Evolutionary conservation across 768 basidiomycete species (phyloP), one percentile per base, ranked within the genome.

Genomic region (Lentinula guzmanii): DNA sequence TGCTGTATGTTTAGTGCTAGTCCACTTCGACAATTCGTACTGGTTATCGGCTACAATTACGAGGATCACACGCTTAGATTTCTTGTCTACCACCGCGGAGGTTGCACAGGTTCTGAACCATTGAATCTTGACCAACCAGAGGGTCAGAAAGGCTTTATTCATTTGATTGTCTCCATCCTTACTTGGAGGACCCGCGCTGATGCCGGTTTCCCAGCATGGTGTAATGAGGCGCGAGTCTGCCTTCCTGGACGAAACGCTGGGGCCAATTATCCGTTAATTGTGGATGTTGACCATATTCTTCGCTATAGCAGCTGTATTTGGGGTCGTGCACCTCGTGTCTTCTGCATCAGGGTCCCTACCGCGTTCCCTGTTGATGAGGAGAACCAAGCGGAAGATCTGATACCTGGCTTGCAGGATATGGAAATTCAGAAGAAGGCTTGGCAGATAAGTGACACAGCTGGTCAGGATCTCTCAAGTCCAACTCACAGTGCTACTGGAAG

Each of bases 121-220:
- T 28, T 33, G 24, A 8, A 52, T 13, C 51, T 52, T 31, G 51
- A 52, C 28, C 16, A n/a, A 16, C 8, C 7, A 8, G 21, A 4
- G 0, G 61, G 54, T 31, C 61, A 57, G 11, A 9, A 37, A 31
- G 60, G 48, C 4, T 42, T 61, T 16, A 43, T 63, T 4, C 55
- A 52, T 0, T 4, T 66, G 8, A 5, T 64, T 15, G 46, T 65
- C 24, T 51, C 66, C 21, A 18, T 67, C 8, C 51, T 64, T 2
- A 37, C 55, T 11, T 65, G 66, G 64, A 16, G 43, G 3, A 55
- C 46, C 1, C 55, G 58, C 10, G 51, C 35, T 5, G 48, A 64
- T 39, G 63, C 65, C 8, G 66, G 65, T 1, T 59, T 65, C 11
- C 51, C 60, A 1, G 60, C 59, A 16, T 62, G 51, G 37, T 61